Evolutionary conservation across 768 basidiomycete species (phyloP), one percentile per base, ranked within the genome.

Genomic region (Exidia glandulosa): DNA sequence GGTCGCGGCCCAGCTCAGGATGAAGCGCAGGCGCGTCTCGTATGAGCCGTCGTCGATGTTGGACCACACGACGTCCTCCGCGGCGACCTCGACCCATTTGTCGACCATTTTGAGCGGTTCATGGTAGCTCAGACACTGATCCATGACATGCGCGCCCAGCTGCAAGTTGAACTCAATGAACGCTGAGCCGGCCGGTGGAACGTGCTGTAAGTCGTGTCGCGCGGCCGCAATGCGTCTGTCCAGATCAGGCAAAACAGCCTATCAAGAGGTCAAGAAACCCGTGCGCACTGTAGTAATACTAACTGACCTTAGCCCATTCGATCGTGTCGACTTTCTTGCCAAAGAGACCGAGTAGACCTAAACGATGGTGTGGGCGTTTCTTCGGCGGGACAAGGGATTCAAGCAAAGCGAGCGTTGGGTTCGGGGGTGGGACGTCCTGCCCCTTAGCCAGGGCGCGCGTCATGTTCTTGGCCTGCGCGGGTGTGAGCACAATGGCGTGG

Each of bases 161-260:
- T 88, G 86, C 56, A 84, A 75, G 67, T 87, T 83, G 71, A 85
- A 85, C 41, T 79, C 77, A 59, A 88, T 80, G 71, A 89, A 87
- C 0, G 75, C 80, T 61, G 78, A 77, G 5, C 81, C 81, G 33
- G 81, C 63, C 54, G 80, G 79, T 64, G 78, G 79, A 1, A 75
- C 76, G 60, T 77, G 70, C 7, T 68, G 62, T 19, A 77, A 66
- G 10, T 74, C 62, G 50, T 70, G 66, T 23, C 80, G 67, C 32
- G 66, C 68, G 9, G 75, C 71, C 36, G 30, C 29, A 56, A 88
- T 78, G 23, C 67, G 68, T 2, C 59, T 63, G 36, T 80, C 81
- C 27, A 80, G 70, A 32, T 72, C 67, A 0, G 75, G 71, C 48
- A 88, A 82, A 58, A 19, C 27, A 52, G 57, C 48, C 34, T 25